Base-by-base conservation (phyloP, 345 rosid genomes). In the Pelargonium nanum region DNA sequence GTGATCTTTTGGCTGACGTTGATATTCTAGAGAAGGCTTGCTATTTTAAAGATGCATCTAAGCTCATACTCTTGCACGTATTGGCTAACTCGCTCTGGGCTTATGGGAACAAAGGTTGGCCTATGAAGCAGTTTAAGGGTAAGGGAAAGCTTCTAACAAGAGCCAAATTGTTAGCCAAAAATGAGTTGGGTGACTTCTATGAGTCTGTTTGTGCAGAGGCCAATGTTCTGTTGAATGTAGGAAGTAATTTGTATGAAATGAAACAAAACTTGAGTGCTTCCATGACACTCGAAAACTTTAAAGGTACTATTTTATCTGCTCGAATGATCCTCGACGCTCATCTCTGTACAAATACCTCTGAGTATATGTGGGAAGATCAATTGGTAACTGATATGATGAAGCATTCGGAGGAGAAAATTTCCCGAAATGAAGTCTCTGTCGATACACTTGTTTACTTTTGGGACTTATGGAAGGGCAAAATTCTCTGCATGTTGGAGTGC, bases 41-140 rank as follows among this genome's bases (percentile, higher is more conserved):
- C 51, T 25, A 65, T 10, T 58, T 45, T 48, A 58, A 57, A 48
- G 28, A 50, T 8, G 63, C 69, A 5, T 24, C 62, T n/a, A 19
- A 34, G 24, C 56, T 57, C 30, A 21, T 65, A 17, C 56, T 65
- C 17, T 26, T 44, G 23, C 45, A 58, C 6, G 62, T 65, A 19
- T 26, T 65, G 57, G 56, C 57, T 1, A 52, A 58, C 51, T 65
- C 69, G 19, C 57, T 65, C 26, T 65, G 62, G 69, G 24, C 57
- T 15, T 26, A 24, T 26, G 52, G 48, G 6, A 65, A 53, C 62
- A 65, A 26, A 57, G 69, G 62, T 21, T 65, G 69, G 69, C 62
- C 62, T 4, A 15, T 58, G 40, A 52, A 58, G 57, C 40, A 26
- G 19, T 52, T 66, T 53, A 16, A 40, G 21, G 53, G 57, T 10